phyloP scores from a whole-genome alignment of 2,329 filamentous ascomycete species.

The Stachybotrys chartarum region DNA sequence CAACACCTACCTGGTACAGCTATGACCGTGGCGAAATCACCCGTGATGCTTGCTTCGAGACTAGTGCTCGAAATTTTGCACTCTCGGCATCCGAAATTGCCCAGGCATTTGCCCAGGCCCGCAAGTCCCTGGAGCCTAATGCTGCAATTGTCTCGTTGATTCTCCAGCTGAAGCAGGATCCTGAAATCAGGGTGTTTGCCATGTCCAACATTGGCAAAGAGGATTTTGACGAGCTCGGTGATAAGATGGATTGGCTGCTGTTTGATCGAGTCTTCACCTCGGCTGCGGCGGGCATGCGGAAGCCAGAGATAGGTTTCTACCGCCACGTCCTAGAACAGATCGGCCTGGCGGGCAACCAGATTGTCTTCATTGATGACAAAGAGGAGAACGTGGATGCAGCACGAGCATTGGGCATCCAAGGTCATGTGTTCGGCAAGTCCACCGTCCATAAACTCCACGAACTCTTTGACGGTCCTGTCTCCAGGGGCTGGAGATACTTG shows the following conservation, averaged over 20 bases:
- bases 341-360: not conserved
- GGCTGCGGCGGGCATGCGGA: not conserved
- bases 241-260: not conserved
- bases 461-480: not conserved
- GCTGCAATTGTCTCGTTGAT: not conserved
- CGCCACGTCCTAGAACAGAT: not conserved
- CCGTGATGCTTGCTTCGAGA: not conserved
- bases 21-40: not conserved
- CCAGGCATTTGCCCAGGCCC: not conserved
- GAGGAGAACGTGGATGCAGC: not conserved
- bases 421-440: not conserved
- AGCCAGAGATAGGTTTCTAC: not conserved
- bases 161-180: not conserved
- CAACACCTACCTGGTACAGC: not conserved
- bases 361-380: not conserved
- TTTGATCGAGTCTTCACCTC: not conserved
- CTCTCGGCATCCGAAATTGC: not conserved
- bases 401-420: not conserved
- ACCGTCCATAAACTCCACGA: not conserved
- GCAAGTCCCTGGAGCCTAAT: not conserved
- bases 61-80: not conserved
- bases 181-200: not conserved
- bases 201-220: conserved; percentile 1
- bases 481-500: not conserved
- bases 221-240: not conserved